These are phyloP conservation scores for Dactylonectria estremocensis DNA, from an alignment of 2,329 filamentous ascomycete genomes.

Conservation along the genomic window DNA sequence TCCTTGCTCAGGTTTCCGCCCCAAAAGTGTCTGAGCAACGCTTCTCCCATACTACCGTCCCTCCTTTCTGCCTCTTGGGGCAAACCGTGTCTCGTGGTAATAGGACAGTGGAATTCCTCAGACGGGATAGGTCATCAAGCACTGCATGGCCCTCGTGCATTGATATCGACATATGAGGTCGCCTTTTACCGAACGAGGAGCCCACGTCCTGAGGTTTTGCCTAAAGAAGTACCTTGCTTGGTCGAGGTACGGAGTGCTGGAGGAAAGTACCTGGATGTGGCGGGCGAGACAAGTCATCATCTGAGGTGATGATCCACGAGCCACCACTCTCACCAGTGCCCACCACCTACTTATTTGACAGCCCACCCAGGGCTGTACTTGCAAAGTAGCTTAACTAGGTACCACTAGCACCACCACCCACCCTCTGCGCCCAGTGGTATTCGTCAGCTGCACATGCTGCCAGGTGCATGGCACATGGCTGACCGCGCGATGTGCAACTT, in stretches of 20 bases:
- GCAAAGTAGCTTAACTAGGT: constrained; percentile 27
- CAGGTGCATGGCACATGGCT: constrained; percentile 14
- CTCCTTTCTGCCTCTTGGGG: constrained; percentile 8
- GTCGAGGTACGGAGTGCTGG: constrained; percentile 6
- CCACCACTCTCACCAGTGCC: constrained; percentile 27
- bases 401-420: constrained; percentile 30
- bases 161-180: constrained; percentile 4
- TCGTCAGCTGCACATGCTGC: constrained; percentile 28
- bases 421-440: constrained; percentile 19
- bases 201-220: constrained; percentile 14
- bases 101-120: constrained; percentile 8
- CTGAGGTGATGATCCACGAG: constrained; percentile 38
- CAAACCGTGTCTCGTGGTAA: constrained; percentile 8
- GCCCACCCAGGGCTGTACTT: constrained; percentile 34
- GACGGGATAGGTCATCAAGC: not conserved
- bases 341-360: constrained; percentile 30
- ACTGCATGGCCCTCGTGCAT: not conserved
- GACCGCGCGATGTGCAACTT: constrained; percentile 15
- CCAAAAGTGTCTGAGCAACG: not conserved
- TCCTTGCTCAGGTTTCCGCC: not conserved
- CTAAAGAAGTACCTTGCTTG: constrained; percentile 1
- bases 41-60: constrained; percentile 2
- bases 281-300: constrained; percentile 33
- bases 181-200: constrained; percentile 11
- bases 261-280: constrained; percentile 12